Evolutionary conservation across 73 alveolate species (phyloP).

Genomic region (Paramecium primaurelia): DNA sequence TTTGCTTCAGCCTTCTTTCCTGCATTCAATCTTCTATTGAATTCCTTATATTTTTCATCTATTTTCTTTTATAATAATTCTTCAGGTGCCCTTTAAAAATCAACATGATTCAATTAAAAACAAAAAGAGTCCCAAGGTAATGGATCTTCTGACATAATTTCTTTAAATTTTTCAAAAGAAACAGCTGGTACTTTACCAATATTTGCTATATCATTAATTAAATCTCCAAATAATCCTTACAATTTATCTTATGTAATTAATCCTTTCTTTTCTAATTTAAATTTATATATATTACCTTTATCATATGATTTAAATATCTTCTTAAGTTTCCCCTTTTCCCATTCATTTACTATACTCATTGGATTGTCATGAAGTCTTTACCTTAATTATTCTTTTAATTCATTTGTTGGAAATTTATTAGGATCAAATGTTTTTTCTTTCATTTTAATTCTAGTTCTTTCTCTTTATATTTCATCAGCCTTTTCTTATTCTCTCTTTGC

Average conservation of each 20-base stretch:
- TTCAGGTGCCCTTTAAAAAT: conserved; percentile 68
- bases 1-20: conserved; percentile 81
- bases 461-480: conserved; percentile 39
- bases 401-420: conserved; percentile 76
- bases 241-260: conserved; percentile 79
- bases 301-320: conserved; percentile 86
- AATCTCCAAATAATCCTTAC: conserved; percentile 62
- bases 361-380: conserved; percentile 74
- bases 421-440: conserved; percentile 75
- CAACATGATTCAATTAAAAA: conserved; percentile 65
- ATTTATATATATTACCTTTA: not conserved
- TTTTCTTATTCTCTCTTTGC: conserved; percentile 55
- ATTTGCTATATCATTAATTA: conserved; percentile 69
- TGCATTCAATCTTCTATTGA: conserved; percentile 72
- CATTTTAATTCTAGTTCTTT: conserved; percentile 66
- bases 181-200: conserved; percentile 87
- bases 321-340: conserved; percentile 93
- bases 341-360: conserved; percentile 76
- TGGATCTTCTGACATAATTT: conserved; percentile 64
- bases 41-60: conserved; percentile 69
- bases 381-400: conserved; percentile 79
- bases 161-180: conserved; percentile 61
- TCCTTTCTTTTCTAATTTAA: conserved; percentile 78
- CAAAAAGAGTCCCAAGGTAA: conserved; percentile 76
- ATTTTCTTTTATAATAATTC: conserved; percentile 67